Evolutionary conservation across 257 asterid species (phyloP).

Genomic region (Schizonepeta tenuifolia): DNA sequence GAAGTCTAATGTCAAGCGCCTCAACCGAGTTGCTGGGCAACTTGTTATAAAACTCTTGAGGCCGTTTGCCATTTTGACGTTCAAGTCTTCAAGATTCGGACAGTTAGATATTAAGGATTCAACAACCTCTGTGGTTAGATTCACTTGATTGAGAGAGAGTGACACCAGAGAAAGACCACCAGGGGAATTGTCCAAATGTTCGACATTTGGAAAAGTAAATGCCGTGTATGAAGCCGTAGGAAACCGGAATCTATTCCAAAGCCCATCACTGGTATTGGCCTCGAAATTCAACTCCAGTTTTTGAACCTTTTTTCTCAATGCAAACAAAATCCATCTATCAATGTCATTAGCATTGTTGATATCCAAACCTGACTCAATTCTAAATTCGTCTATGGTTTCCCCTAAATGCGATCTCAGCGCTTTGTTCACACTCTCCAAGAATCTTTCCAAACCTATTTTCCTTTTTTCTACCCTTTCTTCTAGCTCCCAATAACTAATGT

Average conservation of each 20-base stretch:
- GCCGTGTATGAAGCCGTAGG: neutral
- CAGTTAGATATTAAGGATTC: neutral
- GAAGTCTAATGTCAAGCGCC: neutral
- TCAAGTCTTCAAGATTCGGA: slow-evolving; percentile 10
- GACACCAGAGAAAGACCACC: neutral
- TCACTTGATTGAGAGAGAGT: neutral
- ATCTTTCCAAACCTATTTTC: neutral
- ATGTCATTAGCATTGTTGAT: neutral
- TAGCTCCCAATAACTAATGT: neutral
- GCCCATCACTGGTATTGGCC: neutral
- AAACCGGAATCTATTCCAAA: neutral
- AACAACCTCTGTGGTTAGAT: neutral
- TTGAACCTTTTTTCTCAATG: slow-evolving; percentile 21
- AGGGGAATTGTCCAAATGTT: neutral
- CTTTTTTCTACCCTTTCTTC: neutral
- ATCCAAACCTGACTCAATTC: slow-evolving; percentile 8
- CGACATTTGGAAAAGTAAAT: neutral
- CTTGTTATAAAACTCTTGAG: neutral
- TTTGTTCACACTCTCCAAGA: neutral
- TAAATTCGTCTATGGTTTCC: slow-evolving; percentile 19
- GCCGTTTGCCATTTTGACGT: neutral
- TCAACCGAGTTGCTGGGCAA: neutral
- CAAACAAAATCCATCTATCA: slow-evolving; percentile 16
- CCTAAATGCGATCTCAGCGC: neutral
- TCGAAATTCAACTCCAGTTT: slow-evolving; percentile 11